Percentiles rank a stretch among this genome's conserved stretches.
Evolutionary conservation across 306 rosid genomes (phyloP).

Genomic region (Casuarina equisetifolia): DNA sequence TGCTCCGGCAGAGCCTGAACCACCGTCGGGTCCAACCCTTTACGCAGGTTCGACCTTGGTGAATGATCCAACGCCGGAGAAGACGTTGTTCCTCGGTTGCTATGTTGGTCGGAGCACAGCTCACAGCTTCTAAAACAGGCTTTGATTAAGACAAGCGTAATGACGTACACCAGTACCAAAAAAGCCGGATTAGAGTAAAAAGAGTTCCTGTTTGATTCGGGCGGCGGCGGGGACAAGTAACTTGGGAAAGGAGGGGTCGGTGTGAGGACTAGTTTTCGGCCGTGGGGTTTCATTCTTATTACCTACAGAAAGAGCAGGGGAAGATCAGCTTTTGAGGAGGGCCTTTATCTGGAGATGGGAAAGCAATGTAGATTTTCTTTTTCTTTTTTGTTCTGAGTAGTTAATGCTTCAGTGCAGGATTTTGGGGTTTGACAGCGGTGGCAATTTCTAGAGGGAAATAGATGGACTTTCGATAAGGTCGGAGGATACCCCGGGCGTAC

Average conservation of each 20-base stretch:
- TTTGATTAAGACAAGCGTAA: slow-evolving; percentile 25
- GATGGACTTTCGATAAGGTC: no score
- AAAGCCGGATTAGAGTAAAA: slow-evolving; percentile 5
- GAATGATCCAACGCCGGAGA: neutral
- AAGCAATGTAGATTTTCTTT: no score
- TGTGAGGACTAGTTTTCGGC: slow-evolving; percentile 30
- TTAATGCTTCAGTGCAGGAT: no score
- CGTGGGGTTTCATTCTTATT: slow-evolving; percentile 28
- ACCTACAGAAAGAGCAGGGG: no score
- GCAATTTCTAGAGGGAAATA: no score
- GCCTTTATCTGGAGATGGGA: no score
- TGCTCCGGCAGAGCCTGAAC: slow-evolving; percentile 35
- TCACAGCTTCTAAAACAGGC: slow-evolving; percentile 15
- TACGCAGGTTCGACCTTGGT: neutral
- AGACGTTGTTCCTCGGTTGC: neutral
- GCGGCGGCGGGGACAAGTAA: neutral
- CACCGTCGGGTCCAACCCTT: neutral
- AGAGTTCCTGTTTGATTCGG: neutral
- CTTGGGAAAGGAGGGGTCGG: neutral
- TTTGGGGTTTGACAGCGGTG: no score
- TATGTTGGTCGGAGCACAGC: neutral
- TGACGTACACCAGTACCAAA: slow-evolving; percentile 28
- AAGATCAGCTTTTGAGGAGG: no score
- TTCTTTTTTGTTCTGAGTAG: no score
- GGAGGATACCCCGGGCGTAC: no score